phyloP scores from a whole-genome alignment of 495 filamentous ascomycete genomes.

The Penicillium desertorum region DNA sequence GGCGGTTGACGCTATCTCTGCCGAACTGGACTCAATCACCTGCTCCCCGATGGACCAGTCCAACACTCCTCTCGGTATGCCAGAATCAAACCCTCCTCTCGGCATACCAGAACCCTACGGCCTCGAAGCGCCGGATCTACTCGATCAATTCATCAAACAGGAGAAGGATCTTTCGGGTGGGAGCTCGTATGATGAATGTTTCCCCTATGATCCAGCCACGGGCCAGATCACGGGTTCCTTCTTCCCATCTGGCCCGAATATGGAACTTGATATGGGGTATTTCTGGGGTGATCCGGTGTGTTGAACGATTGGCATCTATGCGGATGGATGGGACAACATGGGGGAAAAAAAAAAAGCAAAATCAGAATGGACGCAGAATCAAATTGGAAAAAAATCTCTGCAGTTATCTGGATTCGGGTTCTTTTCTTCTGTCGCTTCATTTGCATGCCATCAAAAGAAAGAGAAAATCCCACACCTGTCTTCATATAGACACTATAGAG shows the following conservation, averaged over 20 bases:
- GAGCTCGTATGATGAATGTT: conserved; percentile 35
- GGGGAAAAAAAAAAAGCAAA: neutral
- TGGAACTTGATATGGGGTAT: conserved; percentile 39
- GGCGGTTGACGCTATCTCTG: conserved; percentile 21
- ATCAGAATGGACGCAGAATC: conserved; percentile 2
- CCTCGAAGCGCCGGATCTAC: conserved; percentile 28
- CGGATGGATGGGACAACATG: neutral
- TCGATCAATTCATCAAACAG: conserved; percentile 26
- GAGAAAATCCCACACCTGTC: neutral
- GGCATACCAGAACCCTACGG: conserved; percentile 19
- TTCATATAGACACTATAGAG: conserved; percentile 8
- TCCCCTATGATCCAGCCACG: conserved; percentile 43
- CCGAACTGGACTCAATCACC: conserved; percentile 28
- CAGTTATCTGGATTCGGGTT: conserved; percentile 3
- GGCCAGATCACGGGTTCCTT: conserved; percentile 46
- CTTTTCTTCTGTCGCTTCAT: conserved; percentile 12
- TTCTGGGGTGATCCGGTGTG: conserved; percentile 37
- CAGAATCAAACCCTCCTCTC: conserved; percentile 18
- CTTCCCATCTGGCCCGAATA: conserved; percentile 34
- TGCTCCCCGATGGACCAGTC: conserved; percentile 34
- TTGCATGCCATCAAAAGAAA: conserved; percentile 13
- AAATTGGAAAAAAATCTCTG: conserved; percentile 6
- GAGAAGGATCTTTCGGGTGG: conserved; percentile 23
- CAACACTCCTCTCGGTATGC: conserved; percentile 18
- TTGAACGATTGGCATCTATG: conserved; percentile 6